These are phyloP conservation scores for Leucocoprinus leucothites DNA, from an alignment of 768 basidiomycete species.

Conservation along the genomic window DNA sequence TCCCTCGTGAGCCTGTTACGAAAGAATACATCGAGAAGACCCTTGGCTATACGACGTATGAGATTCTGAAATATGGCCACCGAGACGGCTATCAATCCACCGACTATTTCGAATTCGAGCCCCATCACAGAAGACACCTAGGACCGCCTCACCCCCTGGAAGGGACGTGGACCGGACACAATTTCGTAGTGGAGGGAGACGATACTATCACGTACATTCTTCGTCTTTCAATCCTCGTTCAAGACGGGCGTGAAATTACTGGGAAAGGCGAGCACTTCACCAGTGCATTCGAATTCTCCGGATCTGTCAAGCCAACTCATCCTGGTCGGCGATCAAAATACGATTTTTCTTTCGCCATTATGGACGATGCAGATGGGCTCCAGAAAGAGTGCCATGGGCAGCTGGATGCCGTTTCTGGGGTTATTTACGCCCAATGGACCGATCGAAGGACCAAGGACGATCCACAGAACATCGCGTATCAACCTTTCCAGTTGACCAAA, in stretches of 20 bases:
- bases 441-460: conserved; percentile 21
- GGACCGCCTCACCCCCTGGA: conserved; percentile 21
- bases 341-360: conserved; percentile 22
- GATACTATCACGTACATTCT: conserved; percentile 25
- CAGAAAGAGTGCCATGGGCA: conserved; percentile 22
- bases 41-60: conserved; percentile 10
- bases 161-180: conserved; percentile 32
- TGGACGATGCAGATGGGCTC: conserved; percentile 26
- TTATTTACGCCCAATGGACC: conserved; percentile 20
- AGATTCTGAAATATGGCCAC: conserved; percentile 29
- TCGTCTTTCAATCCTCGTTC: conserved; percentile 25
- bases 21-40: conserved; percentile 16
- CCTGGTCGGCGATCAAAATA: conserved; percentile 16
- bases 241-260: conserved; percentile 19
- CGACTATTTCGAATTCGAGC: conserved; percentile 30
- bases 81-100: conserved; percentile 29
- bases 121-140: conserved; percentile 12
- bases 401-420: conserved; percentile 17
- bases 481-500: conserved; percentile 21
- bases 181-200: conserved; percentile 21
- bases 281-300: conserved; percentile 27
- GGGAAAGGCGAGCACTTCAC: conserved; percentile 34
- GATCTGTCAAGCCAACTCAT: conserved; percentile 13
- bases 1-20: conserved; percentile 14
- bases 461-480: conserved; percentile 20